These are phyloP conservation scores for Adansonia gregorii DNA, from an alignment of 441 rosid species.

Conservation along the genomic window DNA sequence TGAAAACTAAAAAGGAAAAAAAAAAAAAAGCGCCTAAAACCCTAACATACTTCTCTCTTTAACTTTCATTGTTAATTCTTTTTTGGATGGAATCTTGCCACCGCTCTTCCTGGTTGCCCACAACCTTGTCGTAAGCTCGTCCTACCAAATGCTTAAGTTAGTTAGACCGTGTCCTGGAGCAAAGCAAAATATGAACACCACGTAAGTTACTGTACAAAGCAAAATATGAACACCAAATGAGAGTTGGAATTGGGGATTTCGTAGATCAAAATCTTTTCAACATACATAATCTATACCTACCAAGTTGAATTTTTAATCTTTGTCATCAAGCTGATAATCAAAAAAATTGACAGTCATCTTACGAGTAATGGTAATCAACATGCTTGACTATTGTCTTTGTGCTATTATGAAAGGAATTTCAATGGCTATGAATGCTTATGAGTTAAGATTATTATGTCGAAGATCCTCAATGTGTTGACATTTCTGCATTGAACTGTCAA, in stretches of 20 bases:
- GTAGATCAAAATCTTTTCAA: not conserved
- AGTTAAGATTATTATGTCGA: not conserved
- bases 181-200: not conserved
- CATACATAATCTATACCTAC: not conserved
- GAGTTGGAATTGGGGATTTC: not conserved
- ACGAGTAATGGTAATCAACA: not conserved
- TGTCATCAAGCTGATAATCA: not conserved
- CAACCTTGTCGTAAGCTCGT: conserved; percentile 86
- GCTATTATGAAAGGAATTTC: too few relatives aligned
- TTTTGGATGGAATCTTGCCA: conserved; percentile 50
- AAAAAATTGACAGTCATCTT: not conserved
- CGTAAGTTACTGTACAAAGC: too few relatives aligned
- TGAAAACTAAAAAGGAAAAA: not conserved
- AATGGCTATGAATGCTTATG: not conserved
- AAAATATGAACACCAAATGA: not conserved
- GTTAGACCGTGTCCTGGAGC: not conserved
- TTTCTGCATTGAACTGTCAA: not conserved
- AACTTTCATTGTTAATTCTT: conserved; percentile 58
- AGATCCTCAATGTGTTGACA: not conserved
- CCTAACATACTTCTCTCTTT: conserved; percentile 65
- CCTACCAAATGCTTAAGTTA: conserved; percentile 44
- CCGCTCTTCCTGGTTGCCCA: conserved; percentile 36
- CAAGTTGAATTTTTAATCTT: not conserved
- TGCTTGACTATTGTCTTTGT: too few relatives aligned
- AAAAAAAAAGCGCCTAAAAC: conserved; percentile 32